phyloP scores from a whole-genome alignment of 2,329 filamentous ascomycete genomes.

The Fusarium nurragi region DNA sequence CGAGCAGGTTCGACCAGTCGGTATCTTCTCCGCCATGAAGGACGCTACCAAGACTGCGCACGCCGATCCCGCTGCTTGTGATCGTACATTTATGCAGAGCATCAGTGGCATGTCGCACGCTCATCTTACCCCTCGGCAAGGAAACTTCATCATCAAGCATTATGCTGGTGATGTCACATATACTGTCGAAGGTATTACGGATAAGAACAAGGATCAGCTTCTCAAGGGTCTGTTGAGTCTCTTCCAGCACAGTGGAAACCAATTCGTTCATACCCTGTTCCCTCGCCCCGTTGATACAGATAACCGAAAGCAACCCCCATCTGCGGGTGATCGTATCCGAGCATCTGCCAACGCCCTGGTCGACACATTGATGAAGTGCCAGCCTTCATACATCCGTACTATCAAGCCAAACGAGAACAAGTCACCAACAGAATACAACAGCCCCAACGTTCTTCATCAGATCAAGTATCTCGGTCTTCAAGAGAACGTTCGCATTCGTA shows the following conservation, averaged over 20 bases:
- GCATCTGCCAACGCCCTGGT: slow-evolving; percentile 94
- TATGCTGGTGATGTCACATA: slow-evolving; percentile 98
- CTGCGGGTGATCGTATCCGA: slow-evolving; percentile 96
- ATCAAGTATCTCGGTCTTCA: slow-evolving; percentile 99
- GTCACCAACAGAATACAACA: slow-evolving; percentile 91
- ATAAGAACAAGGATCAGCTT: slow-evolving; percentile 99
- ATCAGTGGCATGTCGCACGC: slow-evolving; percentile 91
- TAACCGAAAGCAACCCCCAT: slow-evolving; percentile 92
- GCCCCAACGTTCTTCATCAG: slow-evolving; percentile 92
- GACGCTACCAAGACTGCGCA: slow-evolving; percentile 99
- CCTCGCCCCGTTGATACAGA: slow-evolving; percentile 94
- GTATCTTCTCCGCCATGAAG: slow-evolving; percentile 94
- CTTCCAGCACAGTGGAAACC: slow-evolving; percentile 83
- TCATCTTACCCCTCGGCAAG: slow-evolving; percentile 90
- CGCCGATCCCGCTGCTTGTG: slow-evolving; percentile 91
- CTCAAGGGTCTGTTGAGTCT: slow-evolving; percentile 93
- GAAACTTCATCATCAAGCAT: slow-evolving; percentile 98
- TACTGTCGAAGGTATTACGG: slow-evolving; percentile 94
- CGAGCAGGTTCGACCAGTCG: slow-evolving; percentile 87
- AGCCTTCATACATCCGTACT: slow-evolving; percentile 96
- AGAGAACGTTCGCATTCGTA: slow-evolving; percentile 96
- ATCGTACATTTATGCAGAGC: slow-evolving; percentile 94
- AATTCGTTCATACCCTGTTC: slow-evolving; percentile 88
- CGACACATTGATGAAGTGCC: slow-evolving; percentile 94
- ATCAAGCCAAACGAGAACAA: slow-evolving; percentile 99